phyloP scores from a whole-genome alignment of 805 yeast species.

The Ogataea allantospora region DNA sequence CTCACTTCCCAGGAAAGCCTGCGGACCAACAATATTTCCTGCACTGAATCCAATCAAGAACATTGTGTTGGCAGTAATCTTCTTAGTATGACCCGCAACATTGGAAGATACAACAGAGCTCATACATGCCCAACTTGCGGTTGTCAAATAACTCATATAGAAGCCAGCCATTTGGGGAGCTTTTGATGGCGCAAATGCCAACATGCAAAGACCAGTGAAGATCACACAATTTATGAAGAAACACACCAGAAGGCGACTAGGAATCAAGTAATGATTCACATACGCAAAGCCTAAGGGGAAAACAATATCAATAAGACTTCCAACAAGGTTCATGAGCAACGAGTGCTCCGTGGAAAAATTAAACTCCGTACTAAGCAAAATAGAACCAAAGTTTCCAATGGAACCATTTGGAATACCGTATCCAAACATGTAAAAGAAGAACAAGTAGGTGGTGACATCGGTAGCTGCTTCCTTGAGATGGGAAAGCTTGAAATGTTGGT shows the following conservation, averaged over 20 bases:
- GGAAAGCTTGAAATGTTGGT: slow-evolving; percentile 47
- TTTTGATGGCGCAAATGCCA: slow-evolving; percentile 31
- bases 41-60: slow-evolving; percentile 49
- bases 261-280: slow-evolving; percentile 20
- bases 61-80: slow-evolving; percentile 44
- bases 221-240: slow-evolving; percentile 22
- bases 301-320: slow-evolving; percentile 33
- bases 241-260: slow-evolving; percentile 27
- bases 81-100: slow-evolving; percentile 58
- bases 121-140: slow-evolving; percentile 28
- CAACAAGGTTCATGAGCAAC: slow-evolving; percentile 37
- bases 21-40: slow-evolving; percentile 42
- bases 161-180: slow-evolving; percentile 28
- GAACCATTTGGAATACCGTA: slow-evolving; percentile 56
- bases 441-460: slow-evolving; percentile 50
- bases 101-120: slow-evolving; percentile 43
- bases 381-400: slow-evolving; percentile 44
- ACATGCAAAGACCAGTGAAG: slow-evolving; percentile 32
- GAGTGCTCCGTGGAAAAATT: slow-evolving; percentile 30
- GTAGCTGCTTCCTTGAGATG: slow-evolving; percentile 53
- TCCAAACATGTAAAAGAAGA: slow-evolving; percentile 43
- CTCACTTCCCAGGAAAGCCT: slow-evolving; percentile 42
- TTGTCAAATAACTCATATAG: slow-evolving; percentile 21
- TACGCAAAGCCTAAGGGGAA: slow-evolving; percentile 33
- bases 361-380: slow-evolving; percentile 36